Base-by-base conservation (phyloP, 192 early-diverging fungal species). In the Spinellus fusiger region DNA sequence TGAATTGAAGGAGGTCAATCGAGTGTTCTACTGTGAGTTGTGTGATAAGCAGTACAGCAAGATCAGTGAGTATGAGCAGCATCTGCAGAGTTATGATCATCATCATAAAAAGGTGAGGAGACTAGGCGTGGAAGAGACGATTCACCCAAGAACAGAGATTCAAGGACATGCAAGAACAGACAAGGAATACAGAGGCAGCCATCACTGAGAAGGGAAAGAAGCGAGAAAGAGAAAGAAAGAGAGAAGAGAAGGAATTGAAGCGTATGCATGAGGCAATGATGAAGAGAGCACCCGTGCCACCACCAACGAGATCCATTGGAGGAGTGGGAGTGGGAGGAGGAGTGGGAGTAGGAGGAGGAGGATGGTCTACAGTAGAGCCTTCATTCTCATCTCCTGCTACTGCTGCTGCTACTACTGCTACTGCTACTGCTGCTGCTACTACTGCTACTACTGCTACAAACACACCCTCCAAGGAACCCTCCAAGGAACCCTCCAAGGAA, bases 1-100 rank as follows among this genome's bases (percentile, higher is more conserved):
- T 32, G 80, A 80, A 51, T 20, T 80, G 34, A 62, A 76, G n/a
- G 77, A 80, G 54, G 79, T 87, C 31, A 88, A 87, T 51, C 71
- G 81, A 1, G 85, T 86, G 1, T 93, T 93, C 60, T 89, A 89
- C 78, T 93, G 90, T 48, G 77, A 69, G 2, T 65, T 87, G 12
- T 90, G 89, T 68, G 82, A 89, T 59, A 92, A 92, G 62, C 90
- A 92, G 59, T 92, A 92, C 62, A 78, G 70, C 27, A 86, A 83
- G 54, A 83, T 86, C 15, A 71, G 82, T 28, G 90, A 90, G 47
- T 92, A 84, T 70, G 90, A 92, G 51, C 76, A 78, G 3, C 90
- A 92, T 61, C 58, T 92, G 23, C 82, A 81, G 34, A 81, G 78
- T 28, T 92, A 92, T 53, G 90, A 92, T 64, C 90, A 92, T 64